These are phyloP conservation scores for Pseudogymnoascus sp. DNA, from an alignment of 2,329 filamentous ascomycete genomes.

Conservation along the genomic window DNA sequence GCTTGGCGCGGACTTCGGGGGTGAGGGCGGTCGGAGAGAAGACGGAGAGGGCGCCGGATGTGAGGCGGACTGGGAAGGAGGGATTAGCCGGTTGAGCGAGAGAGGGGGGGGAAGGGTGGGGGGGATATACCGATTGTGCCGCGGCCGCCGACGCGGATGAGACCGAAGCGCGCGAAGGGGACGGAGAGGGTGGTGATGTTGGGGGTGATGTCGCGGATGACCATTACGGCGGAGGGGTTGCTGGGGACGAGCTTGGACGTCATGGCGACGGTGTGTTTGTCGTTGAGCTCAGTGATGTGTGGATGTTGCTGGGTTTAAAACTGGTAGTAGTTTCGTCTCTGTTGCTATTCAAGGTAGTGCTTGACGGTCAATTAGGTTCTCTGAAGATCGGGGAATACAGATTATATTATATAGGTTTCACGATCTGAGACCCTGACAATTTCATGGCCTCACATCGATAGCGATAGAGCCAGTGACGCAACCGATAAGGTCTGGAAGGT, in stretches of 20 bases:
- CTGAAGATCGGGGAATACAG: background rate
- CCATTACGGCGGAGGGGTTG: constrained; percentile 78
- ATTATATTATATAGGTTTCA: background rate
- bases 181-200: constrained; percentile 72
- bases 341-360: background rate
- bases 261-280: background rate
- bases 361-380: background rate
- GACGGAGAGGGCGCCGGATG: constrained; percentile 71
- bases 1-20: constrained; percentile 58
- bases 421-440: background rate
- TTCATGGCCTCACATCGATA: background rate
- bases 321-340: background rate
- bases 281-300: background rate
- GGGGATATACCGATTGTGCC: constrained; percentile 66
- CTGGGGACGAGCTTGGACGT: constrained; percentile 47
- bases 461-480: background rate
- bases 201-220: constrained; percentile 77
- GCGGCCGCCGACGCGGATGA: constrained; percentile 75
- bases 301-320: background rate
- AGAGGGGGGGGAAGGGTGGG: background rate
- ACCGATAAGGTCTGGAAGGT: background rate
- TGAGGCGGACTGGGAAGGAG: constrained; percentile 59
- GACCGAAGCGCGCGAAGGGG: constrained; percentile 77
- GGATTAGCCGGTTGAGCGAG: background rate
- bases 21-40: constrained; percentile 91